These are phyloP conservation scores for Solanum gracilifrons DNA, from an alignment of 257 asterid genomes.

Conservation along the genomic window DNA sequence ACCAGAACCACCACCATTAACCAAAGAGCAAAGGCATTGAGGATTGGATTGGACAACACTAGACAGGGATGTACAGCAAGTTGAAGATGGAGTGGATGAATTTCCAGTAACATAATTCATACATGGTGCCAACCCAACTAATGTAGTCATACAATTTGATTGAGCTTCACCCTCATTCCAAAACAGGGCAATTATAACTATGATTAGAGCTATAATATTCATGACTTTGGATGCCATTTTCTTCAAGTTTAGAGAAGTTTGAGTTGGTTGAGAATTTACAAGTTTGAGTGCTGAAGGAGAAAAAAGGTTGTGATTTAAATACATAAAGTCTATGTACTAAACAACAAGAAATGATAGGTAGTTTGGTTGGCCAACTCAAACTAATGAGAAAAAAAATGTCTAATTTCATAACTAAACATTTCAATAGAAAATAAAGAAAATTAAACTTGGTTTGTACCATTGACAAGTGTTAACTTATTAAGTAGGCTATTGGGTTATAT, in stretches of 20 bases:
- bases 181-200: neutral
- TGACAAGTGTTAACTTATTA: neutral
- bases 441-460: neutral
- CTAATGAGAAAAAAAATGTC: neutral
- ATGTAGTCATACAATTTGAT: conserved; percentile 27
- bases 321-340: neutral
- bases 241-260: neutral
- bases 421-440: neutral
- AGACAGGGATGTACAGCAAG: conserved; percentile 41
- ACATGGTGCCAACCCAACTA: conserved; percentile 35
- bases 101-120: conserved; percentile 39
- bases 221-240: conserved; percentile 21
- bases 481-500: neutral
- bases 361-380: conserved; percentile 23
- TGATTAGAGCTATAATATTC: neutral
- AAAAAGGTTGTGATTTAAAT: conserved; percentile 4
- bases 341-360: neutral
- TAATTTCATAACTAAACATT: neutral
- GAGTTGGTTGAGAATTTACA: neutral
- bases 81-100: conserved; percentile 23
- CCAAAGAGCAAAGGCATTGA: conserved; percentile 32
- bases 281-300: conserved; percentile 8
- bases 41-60: conserved; percentile 35
- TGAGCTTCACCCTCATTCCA: conserved; percentile 22
- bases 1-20: conserved; percentile 18